Conservation (phyloP, 495 filamentous ascomycete genomes). For the Xylaria sp. region DNA sequence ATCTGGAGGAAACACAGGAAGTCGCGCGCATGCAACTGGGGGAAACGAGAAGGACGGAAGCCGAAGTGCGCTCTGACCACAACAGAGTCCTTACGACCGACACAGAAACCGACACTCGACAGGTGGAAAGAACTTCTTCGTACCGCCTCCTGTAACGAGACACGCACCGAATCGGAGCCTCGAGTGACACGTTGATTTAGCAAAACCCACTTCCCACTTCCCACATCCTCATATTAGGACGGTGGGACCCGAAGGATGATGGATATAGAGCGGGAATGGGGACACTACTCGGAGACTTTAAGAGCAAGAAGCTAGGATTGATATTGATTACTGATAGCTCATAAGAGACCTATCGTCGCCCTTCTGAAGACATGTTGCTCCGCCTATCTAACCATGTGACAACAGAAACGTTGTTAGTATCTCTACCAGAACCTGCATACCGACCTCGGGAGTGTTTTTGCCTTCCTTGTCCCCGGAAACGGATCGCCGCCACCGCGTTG, state of each 20-base stretch:
- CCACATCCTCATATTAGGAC: constrained; percentile 15
- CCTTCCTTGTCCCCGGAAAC: constrained; percentile 9
- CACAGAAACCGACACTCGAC: constrained; percentile 4
- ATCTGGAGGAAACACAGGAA: not conserved
- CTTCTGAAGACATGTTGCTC: not conserved
- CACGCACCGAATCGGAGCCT: constrained; percentile 19
- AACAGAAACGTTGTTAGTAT: not conserved
- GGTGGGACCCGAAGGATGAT: constrained; percentile 9
- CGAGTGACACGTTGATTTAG: constrained; percentile 20
- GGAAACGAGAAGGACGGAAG: not conserved
- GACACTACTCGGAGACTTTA: not conserved
- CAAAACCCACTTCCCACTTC: constrained; percentile 15
- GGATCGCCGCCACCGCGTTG: constrained; percentile 18
- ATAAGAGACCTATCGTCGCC: not conserved
- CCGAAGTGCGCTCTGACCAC: not conserved
- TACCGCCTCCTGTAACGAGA: not conserved
- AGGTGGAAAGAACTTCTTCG: constrained; percentile 17
- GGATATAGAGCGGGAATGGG: constrained; percentile 12
- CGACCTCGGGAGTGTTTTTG: constrained; percentile 15
- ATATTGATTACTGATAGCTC: not conserved
- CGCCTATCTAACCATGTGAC: no score
- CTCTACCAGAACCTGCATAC: not conserved
- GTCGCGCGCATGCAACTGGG: not conserved
- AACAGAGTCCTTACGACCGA: not conserved
- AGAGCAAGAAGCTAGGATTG: not conserved